phyloP scores from a whole-genome alignment of 306 rosid genomes.

The Quercus rubra region DNA sequence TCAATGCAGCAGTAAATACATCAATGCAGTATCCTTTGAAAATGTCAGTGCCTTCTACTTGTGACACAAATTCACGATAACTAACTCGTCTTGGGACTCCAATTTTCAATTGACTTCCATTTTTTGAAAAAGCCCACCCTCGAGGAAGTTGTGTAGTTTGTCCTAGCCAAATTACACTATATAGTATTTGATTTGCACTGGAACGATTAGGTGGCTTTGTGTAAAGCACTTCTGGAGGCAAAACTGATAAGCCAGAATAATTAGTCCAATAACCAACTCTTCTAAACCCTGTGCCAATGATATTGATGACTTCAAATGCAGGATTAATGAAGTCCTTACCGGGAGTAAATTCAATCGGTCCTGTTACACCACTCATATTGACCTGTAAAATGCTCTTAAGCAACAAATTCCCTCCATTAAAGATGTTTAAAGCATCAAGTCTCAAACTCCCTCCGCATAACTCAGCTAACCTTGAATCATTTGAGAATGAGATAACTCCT shows the following conservation, averaged over 20 bases:
- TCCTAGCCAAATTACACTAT: conserved; percentile 80
- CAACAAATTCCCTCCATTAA: conserved; percentile 57
- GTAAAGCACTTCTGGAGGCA: conserved; percentile 53
- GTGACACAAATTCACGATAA: conserved; percentile 57
- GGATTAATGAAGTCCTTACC: conserved; percentile 56
- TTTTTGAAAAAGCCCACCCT: conserved; percentile 90
- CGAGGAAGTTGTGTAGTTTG: conserved; percentile 61
- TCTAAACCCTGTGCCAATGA: conserved; percentile 58
- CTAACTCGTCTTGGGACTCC: conserved; percentile 63
- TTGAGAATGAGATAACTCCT: conserved; percentile 56
- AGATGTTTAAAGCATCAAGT: conserved; percentile 66
- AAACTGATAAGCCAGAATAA: conserved; percentile 61
- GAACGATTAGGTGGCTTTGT: conserved; percentile 42
- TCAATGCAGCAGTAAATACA: conserved; percentile 71
- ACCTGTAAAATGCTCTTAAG: conserved; percentile 44
- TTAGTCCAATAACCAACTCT: conserved; percentile 89
- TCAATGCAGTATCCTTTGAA: conserved; percentile 85
- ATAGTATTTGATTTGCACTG: conserved; percentile 35
- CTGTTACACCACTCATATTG: conserved; percentile 72
- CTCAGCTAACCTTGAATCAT: conserved; percentile 44
- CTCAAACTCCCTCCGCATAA: conserved; percentile 31
- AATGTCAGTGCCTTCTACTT: conserved; percentile 42
- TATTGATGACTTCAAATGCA: conserved; percentile 74
- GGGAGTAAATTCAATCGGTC: conserved; percentile 49
- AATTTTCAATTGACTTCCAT: conserved; percentile 62